phyloP scores from a whole-genome alignment of 2,329 filamentous ascomycete species.

The Penicillium freii region DNA sequence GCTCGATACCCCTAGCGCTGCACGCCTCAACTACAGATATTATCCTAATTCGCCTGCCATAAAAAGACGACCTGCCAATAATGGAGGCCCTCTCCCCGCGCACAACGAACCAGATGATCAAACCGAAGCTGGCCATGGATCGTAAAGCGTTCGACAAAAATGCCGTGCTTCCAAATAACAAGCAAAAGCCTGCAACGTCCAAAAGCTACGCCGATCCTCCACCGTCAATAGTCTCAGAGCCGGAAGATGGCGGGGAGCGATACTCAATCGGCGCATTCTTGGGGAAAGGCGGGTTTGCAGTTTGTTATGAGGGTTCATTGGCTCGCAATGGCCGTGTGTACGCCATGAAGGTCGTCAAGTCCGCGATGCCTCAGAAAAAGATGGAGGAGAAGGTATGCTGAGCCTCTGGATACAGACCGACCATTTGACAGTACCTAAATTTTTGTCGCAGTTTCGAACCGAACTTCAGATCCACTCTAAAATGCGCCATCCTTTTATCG shows the following conservation, averaged over 20 bases:
- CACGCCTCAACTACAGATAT: slow-evolving; percentile 2
- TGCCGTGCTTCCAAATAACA: slow-evolving; percentile 27
- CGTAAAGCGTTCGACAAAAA: slow-evolving; percentile 41
- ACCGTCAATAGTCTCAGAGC: slow-evolving; percentile 46
- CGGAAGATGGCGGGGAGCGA: slow-evolving; percentile 44
- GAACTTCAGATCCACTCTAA: slow-evolving; percentile 98
- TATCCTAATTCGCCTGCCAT: slow-evolving; percentile 1
- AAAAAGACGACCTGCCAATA: slow-evolving; percentile 15
- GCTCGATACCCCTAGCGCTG: slow-evolving; percentile 11
- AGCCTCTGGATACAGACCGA: not conserved
- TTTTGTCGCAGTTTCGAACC: slow-evolving; percentile 58
- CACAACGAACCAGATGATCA: slow-evolving; percentile 48
- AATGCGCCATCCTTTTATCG: slow-evolving; percentile 92
- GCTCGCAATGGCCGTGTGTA: slow-evolving; percentile 46
- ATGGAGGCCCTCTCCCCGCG: slow-evolving; percentile 52
- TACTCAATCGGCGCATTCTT: slow-evolving; percentile 48
- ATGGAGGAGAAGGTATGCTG: slow-evolving; percentile 51
- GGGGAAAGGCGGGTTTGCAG: slow-evolving; percentile 52
- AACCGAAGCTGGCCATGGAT: slow-evolving; percentile 42
- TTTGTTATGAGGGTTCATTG: slow-evolving; percentile 50
- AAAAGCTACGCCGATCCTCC: slow-evolving; percentile 49
- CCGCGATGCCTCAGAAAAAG: slow-evolving; percentile 51
- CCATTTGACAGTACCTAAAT: slow-evolving; percentile 6
- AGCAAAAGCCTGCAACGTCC: slow-evolving; percentile 32
- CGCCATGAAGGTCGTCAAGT: slow-evolving; percentile 52